phyloP scores from a whole-genome alignment of 1,284 basidiomycete species.

The Golubevia sp. region DNA sequence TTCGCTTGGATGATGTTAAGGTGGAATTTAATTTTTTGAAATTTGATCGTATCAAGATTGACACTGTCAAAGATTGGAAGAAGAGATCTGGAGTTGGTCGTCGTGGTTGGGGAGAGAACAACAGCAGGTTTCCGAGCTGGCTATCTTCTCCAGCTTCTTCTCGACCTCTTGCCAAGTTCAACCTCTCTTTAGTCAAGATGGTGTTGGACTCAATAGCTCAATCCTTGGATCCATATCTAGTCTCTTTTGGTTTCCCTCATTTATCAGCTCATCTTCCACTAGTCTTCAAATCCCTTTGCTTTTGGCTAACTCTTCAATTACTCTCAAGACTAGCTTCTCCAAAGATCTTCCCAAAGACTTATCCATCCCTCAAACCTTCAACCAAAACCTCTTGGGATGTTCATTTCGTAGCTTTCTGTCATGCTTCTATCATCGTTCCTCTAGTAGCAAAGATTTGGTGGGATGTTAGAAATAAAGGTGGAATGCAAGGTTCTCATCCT shows the following conservation, averaged over 20 bases:
- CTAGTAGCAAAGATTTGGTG: constrained; percentile 39
- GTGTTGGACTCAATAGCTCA: too few species aligned
- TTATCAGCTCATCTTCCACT: constrained; percentile 36
- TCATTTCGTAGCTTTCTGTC: constrained; percentile 50
- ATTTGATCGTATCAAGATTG: too few species aligned
- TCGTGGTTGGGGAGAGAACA: too few species aligned
- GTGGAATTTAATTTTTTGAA: too few species aligned
- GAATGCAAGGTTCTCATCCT: constrained; percentile 28
- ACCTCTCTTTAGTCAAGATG: too few species aligned
- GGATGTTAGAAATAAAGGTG: constrained; percentile 29
- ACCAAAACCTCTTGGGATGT: constrained; percentile 51
- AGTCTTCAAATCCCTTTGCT: constrained; percentile 33
- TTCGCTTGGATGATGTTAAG: too few species aligned
- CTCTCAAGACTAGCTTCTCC: constrained; percentile 43
- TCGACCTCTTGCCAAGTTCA: too few species aligned
- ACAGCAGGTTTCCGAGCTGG: too few species aligned
- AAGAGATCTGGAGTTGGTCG: too few species aligned
- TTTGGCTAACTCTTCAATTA: constrained; percentile 48
- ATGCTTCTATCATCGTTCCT: constrained; percentile 51
- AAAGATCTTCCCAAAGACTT: constrained; percentile 38
- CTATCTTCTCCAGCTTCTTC: too few species aligned
- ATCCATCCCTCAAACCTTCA: constrained; percentile 28
- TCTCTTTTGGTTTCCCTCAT: constrained; percentile 26
- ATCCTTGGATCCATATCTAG: too few species aligned
- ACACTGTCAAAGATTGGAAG: too few species aligned